phyloP scores from a whole-genome alignment of 129 eudicot genomes.

The Calendula officinalis region DNA sequence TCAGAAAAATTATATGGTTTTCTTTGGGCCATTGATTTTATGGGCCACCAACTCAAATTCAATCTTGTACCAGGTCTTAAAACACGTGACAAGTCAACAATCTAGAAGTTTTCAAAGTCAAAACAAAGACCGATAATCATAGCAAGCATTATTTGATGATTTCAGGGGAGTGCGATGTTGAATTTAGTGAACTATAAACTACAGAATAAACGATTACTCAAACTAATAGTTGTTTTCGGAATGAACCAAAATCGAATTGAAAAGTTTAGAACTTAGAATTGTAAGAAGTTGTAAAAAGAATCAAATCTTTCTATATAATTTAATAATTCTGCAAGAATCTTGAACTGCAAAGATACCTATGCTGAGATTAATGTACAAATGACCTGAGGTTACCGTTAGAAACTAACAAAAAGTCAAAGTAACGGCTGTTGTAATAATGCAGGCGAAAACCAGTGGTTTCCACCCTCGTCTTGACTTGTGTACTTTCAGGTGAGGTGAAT shows the following conservation, averaged over 20 bases:
- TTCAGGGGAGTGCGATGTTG: too few species aligned
- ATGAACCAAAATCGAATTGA: too few species aligned
- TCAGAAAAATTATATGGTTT: too few species aligned
- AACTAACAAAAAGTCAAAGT: conserved; percentile 28
- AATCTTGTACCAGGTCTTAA: background rate
- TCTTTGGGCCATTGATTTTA: background rate
- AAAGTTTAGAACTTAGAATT: background rate
- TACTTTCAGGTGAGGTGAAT: conserved; percentile 7
- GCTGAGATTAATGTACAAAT: conserved; percentile 22
- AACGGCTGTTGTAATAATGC: conserved; percentile 7
- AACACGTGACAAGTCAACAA: too few species aligned
- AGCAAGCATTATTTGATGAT: too few species aligned
- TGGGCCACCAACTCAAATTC: background rate
- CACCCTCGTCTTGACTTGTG: conserved; percentile 8
- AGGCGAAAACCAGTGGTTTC: conserved; percentile 20
- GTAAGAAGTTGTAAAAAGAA: background rate
- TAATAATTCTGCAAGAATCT: conserved; percentile 7
- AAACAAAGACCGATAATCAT: too few species aligned
- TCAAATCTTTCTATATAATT: conserved; percentile 1
- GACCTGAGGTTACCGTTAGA: background rate
- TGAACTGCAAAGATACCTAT: conserved; percentile 18
- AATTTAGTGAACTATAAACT: too few species aligned
- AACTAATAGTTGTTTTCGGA: too few species aligned
- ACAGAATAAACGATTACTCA: too few species aligned
- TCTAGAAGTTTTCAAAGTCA: too few species aligned